These are phyloP conservation scores for Aphanoascus verrucosus DNA, from an alignment of 2,329 filamentous ascomycete genomes.

Conservation along the genomic window DNA sequence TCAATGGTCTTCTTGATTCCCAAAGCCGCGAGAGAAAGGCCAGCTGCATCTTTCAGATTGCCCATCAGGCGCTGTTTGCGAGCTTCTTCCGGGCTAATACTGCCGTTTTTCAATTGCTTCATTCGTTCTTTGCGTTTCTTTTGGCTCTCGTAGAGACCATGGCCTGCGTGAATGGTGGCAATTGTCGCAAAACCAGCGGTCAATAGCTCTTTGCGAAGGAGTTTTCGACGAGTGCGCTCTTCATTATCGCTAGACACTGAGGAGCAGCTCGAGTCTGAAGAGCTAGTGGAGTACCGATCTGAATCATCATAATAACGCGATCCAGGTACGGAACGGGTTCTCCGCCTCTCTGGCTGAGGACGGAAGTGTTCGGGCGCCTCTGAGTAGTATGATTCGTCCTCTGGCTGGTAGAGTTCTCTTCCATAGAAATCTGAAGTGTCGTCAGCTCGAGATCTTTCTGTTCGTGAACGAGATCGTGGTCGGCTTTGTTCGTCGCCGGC, in stretches of 20 bases:
- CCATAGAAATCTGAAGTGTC: conserved; percentile 36
- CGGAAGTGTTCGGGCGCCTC: not conserved
- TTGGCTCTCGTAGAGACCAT: conserved; percentile 53
- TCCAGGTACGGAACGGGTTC: not conserved
- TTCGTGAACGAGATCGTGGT: conserved; percentile 28
- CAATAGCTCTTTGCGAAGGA: conserved; percentile 55
- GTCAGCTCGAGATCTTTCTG: conserved; percentile 33
- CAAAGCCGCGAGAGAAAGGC: conserved; percentile 54
- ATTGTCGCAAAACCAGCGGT: conserved; percentile 57
- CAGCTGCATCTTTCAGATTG: conserved; percentile 54
- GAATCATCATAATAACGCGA: not conserved
- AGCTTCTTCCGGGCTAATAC: conserved; percentile 53
- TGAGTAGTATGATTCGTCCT: not conserved
- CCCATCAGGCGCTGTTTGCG: conserved; percentile 53
- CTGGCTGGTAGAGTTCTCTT: conserved; percentile 30
- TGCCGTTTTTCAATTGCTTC: conserved; percentile 50
- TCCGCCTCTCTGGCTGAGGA: not conserved
- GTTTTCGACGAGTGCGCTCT: conserved; percentile 52
- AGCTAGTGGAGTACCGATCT: not conserved
- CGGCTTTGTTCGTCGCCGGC: conserved; percentile 40
- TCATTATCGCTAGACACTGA: conserved; percentile 52
- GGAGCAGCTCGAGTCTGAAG: conserved; percentile 28
- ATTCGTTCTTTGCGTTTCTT: conserved; percentile 52
- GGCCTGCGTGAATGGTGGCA: conserved; percentile 58
- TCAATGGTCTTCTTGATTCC: conserved; percentile 56